Evolutionary conservation across 2,329 filamentous ascomycete genomes (phyloP).

Genomic region (Fusarium napiforme): DNA sequence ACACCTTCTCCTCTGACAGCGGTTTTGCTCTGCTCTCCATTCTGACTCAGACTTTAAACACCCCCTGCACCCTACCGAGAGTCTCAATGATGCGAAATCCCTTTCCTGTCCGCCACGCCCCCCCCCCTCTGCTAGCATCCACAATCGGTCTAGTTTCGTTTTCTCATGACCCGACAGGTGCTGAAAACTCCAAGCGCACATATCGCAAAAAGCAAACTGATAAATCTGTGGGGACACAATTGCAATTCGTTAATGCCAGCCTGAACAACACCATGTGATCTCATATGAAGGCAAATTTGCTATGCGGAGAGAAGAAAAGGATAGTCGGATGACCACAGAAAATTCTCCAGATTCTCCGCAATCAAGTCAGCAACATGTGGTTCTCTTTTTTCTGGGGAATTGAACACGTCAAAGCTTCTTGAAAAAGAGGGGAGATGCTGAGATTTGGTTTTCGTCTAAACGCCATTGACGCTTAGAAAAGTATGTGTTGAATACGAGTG

Average conservation of each 20-base stretch:
- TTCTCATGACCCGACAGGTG: conserved; percentile 15
- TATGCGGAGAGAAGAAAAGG: background rate
- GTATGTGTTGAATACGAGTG: background rate
- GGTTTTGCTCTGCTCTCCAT: background rate
- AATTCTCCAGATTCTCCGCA: conserved; percentile 31
- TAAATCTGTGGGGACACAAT: background rate
- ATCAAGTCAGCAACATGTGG: conserved; percentile 14
- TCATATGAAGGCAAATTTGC: conserved; percentile 5
- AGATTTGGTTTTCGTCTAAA: conserved; percentile 25
- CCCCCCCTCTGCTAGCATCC: background rate
- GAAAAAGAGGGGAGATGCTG: background rate
- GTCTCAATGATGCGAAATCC: conserved; percentile 13
- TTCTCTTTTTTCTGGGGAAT: conserved; percentile 10
- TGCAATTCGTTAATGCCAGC: background rate
- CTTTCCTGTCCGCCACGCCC: background rate
- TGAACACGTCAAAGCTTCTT: conserved; percentile 18
- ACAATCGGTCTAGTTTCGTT: conserved; percentile 23
- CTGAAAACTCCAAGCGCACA: conserved; percentile 24
- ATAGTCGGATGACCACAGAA: conserved; percentile 10
- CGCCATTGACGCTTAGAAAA: conserved; percentile 39
- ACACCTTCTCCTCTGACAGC: background rate
- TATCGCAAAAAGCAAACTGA: conserved; percentile 28
- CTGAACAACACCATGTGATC: conserved; percentile 20
- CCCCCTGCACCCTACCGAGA: background rate
- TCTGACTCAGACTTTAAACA: conserved; percentile 28